These are phyloP conservation scores for Phytophthora quininea DNA, from an alignment of 352 stramenopile species.

Conservation along the genomic window DNA sequence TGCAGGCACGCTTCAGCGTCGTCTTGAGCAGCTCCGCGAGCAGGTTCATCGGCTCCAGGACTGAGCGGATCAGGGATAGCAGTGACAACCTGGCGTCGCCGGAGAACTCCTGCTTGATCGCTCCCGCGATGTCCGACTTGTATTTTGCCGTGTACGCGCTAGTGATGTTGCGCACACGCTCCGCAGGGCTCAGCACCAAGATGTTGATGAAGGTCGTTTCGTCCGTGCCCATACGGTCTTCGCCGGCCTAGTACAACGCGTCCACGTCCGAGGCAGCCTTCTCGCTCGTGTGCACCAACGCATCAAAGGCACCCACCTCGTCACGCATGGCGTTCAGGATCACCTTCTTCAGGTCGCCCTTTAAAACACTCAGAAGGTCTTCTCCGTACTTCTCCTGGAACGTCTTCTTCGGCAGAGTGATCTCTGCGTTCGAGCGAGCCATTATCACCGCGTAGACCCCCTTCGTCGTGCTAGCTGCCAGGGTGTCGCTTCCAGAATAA, in stretches of 20 bases:
- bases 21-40: slow-evolving; percentile 35
- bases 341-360: slow-evolving; percentile 54
- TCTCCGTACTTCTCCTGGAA: slow-evolving; percentile 51
- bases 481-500: too few species aligned
- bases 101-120: slow-evolving; percentile 52
- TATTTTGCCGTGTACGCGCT: slow-evolving; percentile 48
- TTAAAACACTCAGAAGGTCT: slow-evolving; percentile 42
- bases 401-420: slow-evolving; percentile 72
- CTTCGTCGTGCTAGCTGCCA: too few species aligned
- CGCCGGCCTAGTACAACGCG: slow-evolving; percentile 52
- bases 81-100: slow-evolving; percentile 37
- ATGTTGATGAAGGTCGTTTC: slow-evolving; percentile 51
- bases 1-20: slow-evolving; percentile 41
- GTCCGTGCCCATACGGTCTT: slow-evolving; percentile 58
- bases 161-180: slow-evolving; percentile 47
- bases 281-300: slow-evolving; percentile 46
- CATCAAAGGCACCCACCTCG: slow-evolving; percentile 42
- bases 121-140: slow-evolving; percentile 49
- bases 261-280: slow-evolving; percentile 51
- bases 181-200: slow-evolving; percentile 31
- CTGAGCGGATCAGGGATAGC: slow-evolving; percentile 34
- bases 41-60: slow-evolving; percentile 26
- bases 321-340: slow-evolving; percentile 44
- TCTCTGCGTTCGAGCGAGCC: too few species aligned
- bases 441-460: too few species aligned